Evolutionary conservation across 2,329 filamentous ascomycete species (phyloP).

Genomic region (Fusarium sp.): DNA sequence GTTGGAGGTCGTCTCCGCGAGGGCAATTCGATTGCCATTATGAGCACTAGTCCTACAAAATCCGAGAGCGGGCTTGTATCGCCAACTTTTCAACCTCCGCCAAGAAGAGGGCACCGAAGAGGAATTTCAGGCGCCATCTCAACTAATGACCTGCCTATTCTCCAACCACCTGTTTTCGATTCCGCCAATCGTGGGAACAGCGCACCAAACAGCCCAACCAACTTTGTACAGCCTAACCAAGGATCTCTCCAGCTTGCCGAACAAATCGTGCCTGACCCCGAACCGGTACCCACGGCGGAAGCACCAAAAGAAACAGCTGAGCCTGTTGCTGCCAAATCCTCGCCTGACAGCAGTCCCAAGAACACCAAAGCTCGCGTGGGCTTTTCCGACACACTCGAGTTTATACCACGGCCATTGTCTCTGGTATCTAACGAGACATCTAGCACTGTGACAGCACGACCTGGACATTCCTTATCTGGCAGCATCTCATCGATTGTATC

Average conservation of each 20-base stretch:
- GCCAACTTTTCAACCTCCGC: constrained; percentile 62
- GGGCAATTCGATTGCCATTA: constrained; percentile 67
- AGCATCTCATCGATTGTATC: constrained; percentile 84
- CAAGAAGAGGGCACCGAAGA: constrained; percentile 77
- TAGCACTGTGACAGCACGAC: constrained; percentile 76
- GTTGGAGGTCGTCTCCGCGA: constrained; percentile 77
- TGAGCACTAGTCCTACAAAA: constrained; percentile 78
- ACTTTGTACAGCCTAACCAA: constrained; percentile 50
- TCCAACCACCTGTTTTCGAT: constrained; percentile 66
- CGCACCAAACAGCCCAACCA: constrained; percentile 70
- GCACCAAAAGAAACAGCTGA: constrained; percentile 12
- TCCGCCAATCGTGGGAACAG: constrained; percentile 68
- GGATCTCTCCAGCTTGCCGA: constrained; percentile 33
- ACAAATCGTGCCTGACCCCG: constrained; percentile 9
- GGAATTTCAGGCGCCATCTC: constrained; percentile 80
- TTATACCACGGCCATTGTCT: constrained; percentile 84
- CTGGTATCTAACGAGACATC: constrained; percentile 86
- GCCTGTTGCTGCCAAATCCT: neutral
- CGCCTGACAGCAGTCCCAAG: constrained; percentile 32
- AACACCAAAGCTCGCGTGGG: constrained; percentile 74
- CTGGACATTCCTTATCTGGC: constrained; percentile 78
- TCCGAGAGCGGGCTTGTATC: constrained; percentile 68
- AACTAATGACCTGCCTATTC: constrained; percentile 81
- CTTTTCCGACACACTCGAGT: constrained; percentile 86
- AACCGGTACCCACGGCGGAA: neutral